Evolutionary conservation across 129 eudicot genomes (phyloP).

Genomic region (Chrysanthemum lavandulifolium): DNA sequence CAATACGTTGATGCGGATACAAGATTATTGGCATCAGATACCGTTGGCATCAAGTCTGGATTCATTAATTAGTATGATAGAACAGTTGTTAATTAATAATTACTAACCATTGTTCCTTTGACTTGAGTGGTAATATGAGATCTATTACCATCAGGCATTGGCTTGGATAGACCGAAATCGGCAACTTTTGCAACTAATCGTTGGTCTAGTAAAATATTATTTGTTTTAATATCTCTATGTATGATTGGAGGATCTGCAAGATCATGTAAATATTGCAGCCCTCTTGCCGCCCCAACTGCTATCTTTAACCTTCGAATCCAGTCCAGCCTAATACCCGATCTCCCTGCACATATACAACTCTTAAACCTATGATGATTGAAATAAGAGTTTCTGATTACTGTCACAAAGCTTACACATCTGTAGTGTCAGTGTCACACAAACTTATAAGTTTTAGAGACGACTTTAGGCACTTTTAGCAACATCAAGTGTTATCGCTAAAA

Average conservation of each 20-base stretch:
- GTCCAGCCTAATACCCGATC: constrained; percentile 49
- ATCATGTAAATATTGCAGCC: constrained; percentile 64
- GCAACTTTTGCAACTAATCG: constrained; percentile 65
- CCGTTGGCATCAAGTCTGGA: no score
- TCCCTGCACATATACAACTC: constrained; percentile 35
- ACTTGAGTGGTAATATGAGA: constrained; percentile 65
- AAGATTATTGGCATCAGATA: no score
- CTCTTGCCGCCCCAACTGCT: constrained; percentile 73
- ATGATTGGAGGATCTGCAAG: constrained; percentile 71
- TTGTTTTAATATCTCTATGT: constrained; percentile 67
- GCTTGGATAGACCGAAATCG: constrained; percentile 68
- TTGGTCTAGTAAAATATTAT: constrained; percentile 59
- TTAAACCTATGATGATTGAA: no score
- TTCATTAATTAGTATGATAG: no score
- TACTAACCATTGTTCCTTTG: constrained; percentile 68
- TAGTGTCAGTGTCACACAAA: no score
- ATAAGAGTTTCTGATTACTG: no score
- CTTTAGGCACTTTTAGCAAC: no score
- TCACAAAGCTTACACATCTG: no score
- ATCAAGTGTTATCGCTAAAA: no score
- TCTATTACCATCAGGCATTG: constrained; percentile 35
- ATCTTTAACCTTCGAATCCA: constrained; percentile 55
- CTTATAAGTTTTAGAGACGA: no score
- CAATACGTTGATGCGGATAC: no score
- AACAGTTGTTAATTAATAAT: constrained; percentile 14